Evolutionary conservation across 306 rosid genomes (phyloP), one percentile per base, ranked within the genome.

Genomic region (Cucumis melo): DNA sequence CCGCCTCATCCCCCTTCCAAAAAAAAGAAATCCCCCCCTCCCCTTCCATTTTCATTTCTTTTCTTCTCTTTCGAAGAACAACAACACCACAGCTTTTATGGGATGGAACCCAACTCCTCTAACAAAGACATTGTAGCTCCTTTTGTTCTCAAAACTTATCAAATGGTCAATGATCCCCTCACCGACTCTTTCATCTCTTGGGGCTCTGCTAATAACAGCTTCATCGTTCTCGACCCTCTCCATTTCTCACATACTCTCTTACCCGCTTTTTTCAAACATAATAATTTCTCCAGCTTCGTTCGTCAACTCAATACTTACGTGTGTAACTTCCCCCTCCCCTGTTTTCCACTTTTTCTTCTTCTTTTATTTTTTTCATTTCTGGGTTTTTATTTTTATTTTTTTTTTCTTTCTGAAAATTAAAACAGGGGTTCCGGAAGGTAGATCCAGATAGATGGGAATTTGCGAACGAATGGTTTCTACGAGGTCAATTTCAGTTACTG

Each of bases 371-470:
- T 71, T 46, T 24, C 0, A 46, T 24, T 38, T 51, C 51, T 34
- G 1, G 20, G 14, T 15, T 62, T 51, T 51, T 15, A 27, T 27
- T 29, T 8, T 36, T 70, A 7, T 23, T 24, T 0, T 23, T 71
- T 46, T 24, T 0, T 51, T 14, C 16, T 14, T 50, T 7, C 11
- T 20, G 5, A 15, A 53, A 19, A 10, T 32, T 3, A 3, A 32
- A 32, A 4, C 75, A 92, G 98, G 96, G 96, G 17, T 94, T 94
- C 85, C 82, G 88, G 51, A 94, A 94, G 81, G 96, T 94, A 36
- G 97, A 94, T 78, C 96, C 99, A 11, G 99, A 94, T 82, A 66
- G 82, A 57, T 94, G 99, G 99, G 99, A 94, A 72, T 94, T 94
- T 24, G 99, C 99, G 23, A 94, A 89, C 83, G 93, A 94, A 84